Evolutionary conservation across 768 basidiomycete species (phyloP), one percentile per base, ranked within the genome.

Genomic region (Serendipita sp.): DNA sequence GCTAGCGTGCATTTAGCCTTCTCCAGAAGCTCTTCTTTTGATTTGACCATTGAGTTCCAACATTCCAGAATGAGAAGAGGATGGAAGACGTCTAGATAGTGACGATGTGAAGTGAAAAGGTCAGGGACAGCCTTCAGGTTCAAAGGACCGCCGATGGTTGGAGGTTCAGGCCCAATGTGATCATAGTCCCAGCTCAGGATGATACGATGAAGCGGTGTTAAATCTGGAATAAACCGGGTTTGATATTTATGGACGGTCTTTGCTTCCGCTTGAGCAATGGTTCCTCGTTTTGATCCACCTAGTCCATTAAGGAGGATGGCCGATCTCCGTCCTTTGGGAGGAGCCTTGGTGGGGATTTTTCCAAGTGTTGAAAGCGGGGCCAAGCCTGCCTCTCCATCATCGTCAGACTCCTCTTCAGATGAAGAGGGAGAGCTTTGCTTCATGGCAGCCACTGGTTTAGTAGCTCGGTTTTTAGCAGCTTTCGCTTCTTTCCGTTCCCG

Each of bases 151-250:
- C 75, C 72, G n/a, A 77, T 76, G 67, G 68, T 66, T 0, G 91
- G 87, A 45, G 88, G 90, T 45, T 79, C 73, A 44, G 82, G 72
- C 24, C 86, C 83, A 10, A 71, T 72, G 68, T 90, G 82, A 53
- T 86, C 80, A 67, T 92, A 92, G 72, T 88, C 78, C 96, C 96
- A 99, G 0, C 89, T 85, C 0, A 99, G 75, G 34, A 98, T 78
- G 8, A 78, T 75, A 53, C 83, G 83, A 72, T 95, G 88, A 24
- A 99, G 83, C 3, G 78, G 79, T 35, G 85, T 83, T 18, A 94
- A 78, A 70, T 98, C 86, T 2, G 93, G 95, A 70, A 84, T 86
- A 70, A 94, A 77, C 41, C 35, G 18, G 16, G 32, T 34, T 45
- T 66, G 65, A 44, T 64, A 45, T 51, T 46, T 63, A 30, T 38